Conservation (phyloP, 495 filamentous ascomycete species). For the Penicillium lagena region DNA sequence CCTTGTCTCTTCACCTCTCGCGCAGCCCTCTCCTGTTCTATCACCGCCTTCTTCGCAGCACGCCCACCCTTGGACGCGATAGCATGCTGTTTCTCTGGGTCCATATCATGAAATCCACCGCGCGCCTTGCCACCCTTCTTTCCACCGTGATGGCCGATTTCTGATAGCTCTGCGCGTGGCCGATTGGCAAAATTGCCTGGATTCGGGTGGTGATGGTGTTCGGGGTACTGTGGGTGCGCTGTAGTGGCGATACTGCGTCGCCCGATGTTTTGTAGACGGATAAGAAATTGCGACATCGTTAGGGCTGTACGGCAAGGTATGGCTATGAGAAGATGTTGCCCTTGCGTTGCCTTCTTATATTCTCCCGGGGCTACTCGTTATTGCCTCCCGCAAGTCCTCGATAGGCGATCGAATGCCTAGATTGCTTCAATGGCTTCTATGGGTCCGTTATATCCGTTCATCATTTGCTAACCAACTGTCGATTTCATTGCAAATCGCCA, state of each 20-base stretch:
- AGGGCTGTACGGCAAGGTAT: too few species aligned
- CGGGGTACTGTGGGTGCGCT: conserved; percentile 5
- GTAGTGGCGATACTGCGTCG: conserved; percentile 5
- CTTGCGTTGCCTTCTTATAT: not conserved
- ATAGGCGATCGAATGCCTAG: not conserved
- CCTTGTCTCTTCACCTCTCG: conserved; percentile 1
- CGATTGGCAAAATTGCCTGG: conserved; percentile 61
- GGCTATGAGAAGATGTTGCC: not conserved
- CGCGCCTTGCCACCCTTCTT: conserved; percentile 26
- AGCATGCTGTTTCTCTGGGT: conserved; percentile 39
- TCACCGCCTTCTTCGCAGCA: conserved; percentile 16
- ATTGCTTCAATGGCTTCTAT: conserved; percentile 1
- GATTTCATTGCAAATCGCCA: too few species aligned
- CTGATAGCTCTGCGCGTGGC: conserved; percentile 49
- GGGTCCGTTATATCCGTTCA: not conserved
- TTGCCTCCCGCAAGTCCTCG: not conserved
- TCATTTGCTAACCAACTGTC: not conserved
- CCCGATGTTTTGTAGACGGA: not conserved
- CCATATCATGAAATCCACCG: conserved; percentile 24
- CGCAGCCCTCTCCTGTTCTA: conserved; percentile 3
- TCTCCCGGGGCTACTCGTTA: not conserved
- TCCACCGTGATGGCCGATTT: conserved; percentile 47
- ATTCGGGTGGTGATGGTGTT: conserved; percentile 33
- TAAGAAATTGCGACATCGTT: too few species aligned
- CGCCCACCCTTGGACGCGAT: conserved; percentile 50